phyloP scores from a whole-genome alignment of 2,329 filamentous ascomycete species.

The Pestalotiopsis fici region DNA sequence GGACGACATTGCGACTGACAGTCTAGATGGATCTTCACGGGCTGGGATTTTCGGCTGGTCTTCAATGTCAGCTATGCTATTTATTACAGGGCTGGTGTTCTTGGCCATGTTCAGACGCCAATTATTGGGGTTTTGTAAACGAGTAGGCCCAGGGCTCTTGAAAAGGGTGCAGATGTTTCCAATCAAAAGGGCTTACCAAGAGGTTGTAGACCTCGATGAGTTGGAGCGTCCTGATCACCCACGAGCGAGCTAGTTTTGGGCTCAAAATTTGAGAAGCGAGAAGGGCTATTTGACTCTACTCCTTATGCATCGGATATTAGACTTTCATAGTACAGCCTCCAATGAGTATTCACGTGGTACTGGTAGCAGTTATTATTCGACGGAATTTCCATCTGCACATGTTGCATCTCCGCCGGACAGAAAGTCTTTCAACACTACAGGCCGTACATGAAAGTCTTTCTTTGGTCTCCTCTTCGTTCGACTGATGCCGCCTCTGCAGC shows the following conservation, averaged over 20 bases:
- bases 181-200: neutral
- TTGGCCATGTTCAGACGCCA: neutral
- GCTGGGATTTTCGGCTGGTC: neutral
- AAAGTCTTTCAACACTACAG: too few relatives aligned
- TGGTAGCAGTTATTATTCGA: too few relatives aligned
- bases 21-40: neutral
- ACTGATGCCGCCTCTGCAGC: neutral
- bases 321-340: too few relatives aligned
- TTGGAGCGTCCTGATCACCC: neutral
- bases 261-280: too few relatives aligned
- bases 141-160: neutral
- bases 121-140: neutral
- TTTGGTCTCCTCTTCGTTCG: neutral
- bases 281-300: too few relatives aligned
- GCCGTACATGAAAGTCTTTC: neutral
- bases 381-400: too few relatives aligned
- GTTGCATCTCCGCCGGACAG: too few relatives aligned
- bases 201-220: neutral
- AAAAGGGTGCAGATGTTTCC: too few relatives aligned
- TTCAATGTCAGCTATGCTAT: neutral
- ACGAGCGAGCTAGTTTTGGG: neutral
- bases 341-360: too few relatives aligned
- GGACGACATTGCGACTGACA: constrained; percentile 35
- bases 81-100: neutral
- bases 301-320: too few relatives aligned